Percentiles rank a stretch among this genome's conserved stretches.
Conservation (phyloP, 768 basidiomycete species). For the Leccinum rimulosum region DNA sequence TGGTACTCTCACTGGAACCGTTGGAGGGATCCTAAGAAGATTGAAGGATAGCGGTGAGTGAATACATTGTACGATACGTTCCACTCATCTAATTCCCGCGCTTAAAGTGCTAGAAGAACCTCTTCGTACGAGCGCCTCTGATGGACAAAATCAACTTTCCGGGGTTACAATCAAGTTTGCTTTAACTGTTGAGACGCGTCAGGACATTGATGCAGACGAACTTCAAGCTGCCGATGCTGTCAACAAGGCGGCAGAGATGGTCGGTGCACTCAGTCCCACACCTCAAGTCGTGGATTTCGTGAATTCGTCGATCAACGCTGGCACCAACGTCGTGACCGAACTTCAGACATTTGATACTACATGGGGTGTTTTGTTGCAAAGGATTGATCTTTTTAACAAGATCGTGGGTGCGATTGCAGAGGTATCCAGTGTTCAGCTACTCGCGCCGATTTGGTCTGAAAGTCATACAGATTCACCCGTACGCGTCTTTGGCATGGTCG, state of each 20-base stretch:
- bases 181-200: not conserved
- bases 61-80: not conserved
- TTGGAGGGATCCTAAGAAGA: constrained; percentile 10
- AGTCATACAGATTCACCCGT: constrained; percentile 16
- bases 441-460: not conserved
- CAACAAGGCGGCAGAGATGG: constrained; percentile 1
- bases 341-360: constrained; percentile 19
- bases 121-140: constrained; percentile 1
- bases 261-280: not conserved
- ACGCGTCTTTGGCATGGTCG: constrained; percentile 19
- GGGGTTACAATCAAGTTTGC: constrained; percentile 15
- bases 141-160: not conserved
- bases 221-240: constrained; percentile 16
- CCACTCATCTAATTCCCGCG: not conserved
- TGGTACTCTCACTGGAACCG: constrained; percentile 9
- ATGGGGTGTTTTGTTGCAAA: constrained; percentile 14
- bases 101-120: constrained; percentile 14
- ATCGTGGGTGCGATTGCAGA: constrained; percentile 11
- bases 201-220: constrained; percentile 2
- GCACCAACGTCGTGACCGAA: not conserved
- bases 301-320: not conserved
- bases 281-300: not conserved
- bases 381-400: constrained; percentile 13
- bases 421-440: constrained; percentile 1
- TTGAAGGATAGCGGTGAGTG: constrained; percentile 15